Base-by-base conservation (phyloP, 2,329 filamentous ascomycete species). In the Venturia oleaginea region DNA sequence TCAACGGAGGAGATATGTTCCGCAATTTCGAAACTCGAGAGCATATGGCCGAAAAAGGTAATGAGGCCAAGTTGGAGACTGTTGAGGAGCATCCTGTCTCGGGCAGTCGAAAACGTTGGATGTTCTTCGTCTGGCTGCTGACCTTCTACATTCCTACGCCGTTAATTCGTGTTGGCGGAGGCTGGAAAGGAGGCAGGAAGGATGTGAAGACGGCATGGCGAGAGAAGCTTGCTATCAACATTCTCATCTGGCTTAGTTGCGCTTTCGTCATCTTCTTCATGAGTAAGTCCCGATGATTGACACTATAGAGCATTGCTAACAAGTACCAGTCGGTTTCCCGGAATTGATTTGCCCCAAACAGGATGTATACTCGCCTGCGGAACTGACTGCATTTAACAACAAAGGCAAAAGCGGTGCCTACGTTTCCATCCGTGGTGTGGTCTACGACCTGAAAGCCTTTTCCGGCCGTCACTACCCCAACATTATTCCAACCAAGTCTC, bases 151-250 rank as follows among this genome's bases (percentile, higher is more conserved):
- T 96, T 57, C 94, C 94, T 5, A 92, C 97, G 73, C 89, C 96
- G 70, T 71, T 88, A 54, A 89, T 97, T 73, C 84, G 86, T 63
- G 81, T 81, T 70, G 67, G 96, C 48, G 93, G 93, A 27, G 84
- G 89, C 62, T 97, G 97, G 88, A 59, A 40, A 27, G 63, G 32
- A 2, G 84, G 89, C 66, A 90, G 94, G 67, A 95, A 95, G 73
- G 94, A 99, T 74, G 86, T 99, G 10, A 89, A 92, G 30, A 83
- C 89, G 74, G 94, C 94, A 0, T 99, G 94, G 94, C 84, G 94
- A 72, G 94, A 99, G 76, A 99, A 99, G 81, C 75, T 99, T 66
- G 93, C 94, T 63, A 99, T 99, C 82, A 99, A 99, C 80, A 82
- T 99, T 75, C 83, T 97, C 72, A 99, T 99, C 73, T 99, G 95